Base-by-base conservation (phyloP, 2,329 filamentous ascomycete species). In the Graphiopsis chlorocephala region DNA sequence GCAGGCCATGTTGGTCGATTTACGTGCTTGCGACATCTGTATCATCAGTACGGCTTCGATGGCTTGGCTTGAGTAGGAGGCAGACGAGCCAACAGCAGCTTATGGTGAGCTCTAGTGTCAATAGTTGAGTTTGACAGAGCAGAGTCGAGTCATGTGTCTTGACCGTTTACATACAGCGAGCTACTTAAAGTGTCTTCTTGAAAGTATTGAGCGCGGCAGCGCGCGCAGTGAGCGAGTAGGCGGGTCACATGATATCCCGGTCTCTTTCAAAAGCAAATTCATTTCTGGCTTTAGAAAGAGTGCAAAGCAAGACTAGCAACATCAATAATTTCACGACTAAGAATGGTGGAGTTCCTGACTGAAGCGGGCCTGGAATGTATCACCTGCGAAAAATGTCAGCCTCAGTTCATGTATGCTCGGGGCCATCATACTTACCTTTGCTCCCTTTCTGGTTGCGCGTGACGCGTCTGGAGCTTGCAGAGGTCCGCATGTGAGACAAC, bases 341-440 rank as follows among this genome's bases (percentile, higher is more conserved):
- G n/a, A n/a, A 20, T 28, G 26, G 11, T 10, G 50, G n/a, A 64
- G 45, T 29, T 64, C 62, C 31, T 64, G 53, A 4, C 45, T 35
- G 42, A 59, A 64, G 17, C 62, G 62, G 7, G 33, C 56, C 10
- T 29, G 31, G 29, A n/a, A 64, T 29, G 53, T 20, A 10, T 45
- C n/a, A 14, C 23, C 62, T 64, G 42, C 20, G 7, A 6, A 23
- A 15, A 14, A 42, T 15, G 7, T 45, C n/a, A 38, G 62, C 31
- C 42, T 48, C 26, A 14, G 38, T 0, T 28, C 14, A 48, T 1
- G 29, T 10, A 11, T 8, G 5, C 10, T 23, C 28, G n/a, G 17
- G 7, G 15, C 10, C 11, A 52, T 26, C n/a, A 12, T 15, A 52
- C 42, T 42, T 2, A 53, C 62, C 56, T 53, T 58, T 64, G 42